These are phyloP conservation scores for Hemileia vastatrix DNA, from an alignment of 1,284 basidiomycete genomes.

Conservation along the genomic window DNA sequence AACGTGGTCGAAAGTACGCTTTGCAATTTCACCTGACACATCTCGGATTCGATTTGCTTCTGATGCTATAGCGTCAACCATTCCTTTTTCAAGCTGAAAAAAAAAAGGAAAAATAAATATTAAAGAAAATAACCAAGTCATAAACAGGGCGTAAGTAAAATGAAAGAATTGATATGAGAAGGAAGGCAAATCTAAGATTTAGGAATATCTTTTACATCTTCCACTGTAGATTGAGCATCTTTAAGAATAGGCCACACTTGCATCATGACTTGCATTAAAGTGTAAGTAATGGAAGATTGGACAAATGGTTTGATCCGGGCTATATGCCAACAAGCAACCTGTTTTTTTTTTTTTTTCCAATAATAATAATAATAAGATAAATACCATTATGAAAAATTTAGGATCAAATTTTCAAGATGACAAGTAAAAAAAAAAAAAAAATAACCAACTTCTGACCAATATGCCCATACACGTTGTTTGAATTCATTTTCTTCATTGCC, in stretches of 20 bases:
- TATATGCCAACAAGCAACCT: conserved; percentile 19
- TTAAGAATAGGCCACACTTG: conserved; percentile 4
- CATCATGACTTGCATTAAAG: conserved; percentile 11
- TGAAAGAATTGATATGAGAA: too few species aligned
- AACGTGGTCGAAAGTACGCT: not conserved
- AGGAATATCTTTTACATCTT: conserved; percentile 14
- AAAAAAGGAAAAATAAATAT: not conserved
- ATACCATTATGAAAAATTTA: too few species aligned
- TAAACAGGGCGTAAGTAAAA: too few species aligned
- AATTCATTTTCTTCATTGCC: conserved; percentile 2
- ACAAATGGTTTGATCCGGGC: conserved; percentile 8
- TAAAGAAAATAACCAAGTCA: too few species aligned
- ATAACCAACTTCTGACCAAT: conserved; percentile 14
- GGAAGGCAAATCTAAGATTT: not conserved
- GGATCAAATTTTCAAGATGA: too few species aligned
- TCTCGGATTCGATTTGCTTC: conserved; percentile 17
- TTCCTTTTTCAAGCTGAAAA: conserved; percentile 7
- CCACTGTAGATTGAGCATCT: conserved; percentile 4
- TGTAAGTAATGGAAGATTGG: conserved; percentile 16
- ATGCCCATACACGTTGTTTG: conserved; percentile 20
- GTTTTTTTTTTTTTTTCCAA: too few species aligned
- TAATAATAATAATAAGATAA: too few species aligned
- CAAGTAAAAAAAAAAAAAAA: not conserved
- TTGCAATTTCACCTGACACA: conserved; percentile 10
- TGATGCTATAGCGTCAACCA: conserved; percentile 18